Evolutionary conservation across 2,329 filamentous ascomycete genomes (phyloP).

Genomic region (Apiospora koreana): DNA sequence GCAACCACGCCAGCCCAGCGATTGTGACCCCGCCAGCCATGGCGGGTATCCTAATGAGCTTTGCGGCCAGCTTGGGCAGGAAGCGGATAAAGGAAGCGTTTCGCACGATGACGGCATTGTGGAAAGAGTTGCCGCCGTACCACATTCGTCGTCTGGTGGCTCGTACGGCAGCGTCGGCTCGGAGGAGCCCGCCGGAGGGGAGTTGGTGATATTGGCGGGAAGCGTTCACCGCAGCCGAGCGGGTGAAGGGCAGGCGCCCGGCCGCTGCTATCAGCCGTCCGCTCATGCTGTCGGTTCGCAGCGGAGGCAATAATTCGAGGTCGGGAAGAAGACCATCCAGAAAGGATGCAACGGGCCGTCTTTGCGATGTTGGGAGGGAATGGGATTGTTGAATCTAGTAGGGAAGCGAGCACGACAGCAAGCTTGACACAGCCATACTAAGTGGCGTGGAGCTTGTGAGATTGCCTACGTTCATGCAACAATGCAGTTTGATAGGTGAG

Average conservation of each 20-base stretch:
- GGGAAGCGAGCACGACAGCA: not conserved
- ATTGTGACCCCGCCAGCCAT: slow-evolving; percentile 89
- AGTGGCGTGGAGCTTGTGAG: slow-evolving; percentile 9
- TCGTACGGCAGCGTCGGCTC: slow-evolving; percentile 64
- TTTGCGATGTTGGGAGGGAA: not conserved
- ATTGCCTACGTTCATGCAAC: not conserved
- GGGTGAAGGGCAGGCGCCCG: slow-evolving; percentile 31
- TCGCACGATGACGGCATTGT: slow-evolving; percentile 70
- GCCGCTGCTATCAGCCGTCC: slow-evolving; percentile 36
- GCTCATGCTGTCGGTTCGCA: slow-evolving; percentile 35
- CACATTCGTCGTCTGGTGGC: slow-evolving; percentile 66
- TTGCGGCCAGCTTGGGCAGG: slow-evolving; percentile 86
- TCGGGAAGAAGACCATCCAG: slow-evolving; percentile 26
- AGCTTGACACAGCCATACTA: not conserved
- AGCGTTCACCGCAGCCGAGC: slow-evolving; percentile 41
- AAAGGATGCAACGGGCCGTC: not conserved
- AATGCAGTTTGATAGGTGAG: not conserved
- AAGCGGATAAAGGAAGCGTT: slow-evolving; percentile 66
- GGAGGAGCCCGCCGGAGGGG: slow-evolving; percentile 68
- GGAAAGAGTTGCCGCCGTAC: slow-evolving; percentile 81
- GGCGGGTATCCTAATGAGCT: slow-evolving; percentile 84
- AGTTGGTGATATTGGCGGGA: slow-evolving; percentile 63
- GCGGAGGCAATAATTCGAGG: slow-evolving; percentile 29
- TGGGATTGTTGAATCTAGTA: not conserved
- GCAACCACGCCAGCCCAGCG: slow-evolving; percentile 85